Evolutionary conservation across 2,329 filamentous ascomycete genomes (phyloP).

Genomic region (Trichoderma sp.): DNA sequence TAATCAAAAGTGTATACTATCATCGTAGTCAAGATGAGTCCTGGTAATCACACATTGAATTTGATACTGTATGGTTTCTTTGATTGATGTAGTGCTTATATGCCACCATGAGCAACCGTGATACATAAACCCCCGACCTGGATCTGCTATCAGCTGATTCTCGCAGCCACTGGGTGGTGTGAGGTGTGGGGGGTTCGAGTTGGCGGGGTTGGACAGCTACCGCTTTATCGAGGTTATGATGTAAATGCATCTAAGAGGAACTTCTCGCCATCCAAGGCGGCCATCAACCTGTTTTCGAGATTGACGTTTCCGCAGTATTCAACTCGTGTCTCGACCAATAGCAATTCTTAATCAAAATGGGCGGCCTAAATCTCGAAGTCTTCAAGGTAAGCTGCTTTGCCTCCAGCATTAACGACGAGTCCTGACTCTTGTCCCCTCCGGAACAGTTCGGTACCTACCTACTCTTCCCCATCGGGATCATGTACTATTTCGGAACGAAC

Average conservation of each 20-base stretch:
- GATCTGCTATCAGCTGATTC: background rate
- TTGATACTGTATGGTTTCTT: background rate
- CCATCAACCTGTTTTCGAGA: background rate
- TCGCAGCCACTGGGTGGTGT: background rate
- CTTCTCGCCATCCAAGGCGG: background rate
- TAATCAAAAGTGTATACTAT: conserved; percentile 10
- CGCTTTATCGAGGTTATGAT: conserved; percentile 24
- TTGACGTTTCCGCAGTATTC: background rate
- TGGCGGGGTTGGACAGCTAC: conserved; percentile 16
- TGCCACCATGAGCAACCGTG: background rate
- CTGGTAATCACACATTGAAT: background rate
- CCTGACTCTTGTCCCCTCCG: background rate
- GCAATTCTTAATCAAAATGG: conserved; percentile 48
- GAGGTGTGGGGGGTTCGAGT: background rate
- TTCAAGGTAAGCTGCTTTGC: conserved; percentile 68
- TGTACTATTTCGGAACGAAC: conserved; percentile 99
- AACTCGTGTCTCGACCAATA: background rate
- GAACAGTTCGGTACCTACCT: conserved; percentile 93
- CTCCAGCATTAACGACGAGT: background rate
- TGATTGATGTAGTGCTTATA: background rate
- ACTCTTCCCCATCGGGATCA: conserved; percentile 97
- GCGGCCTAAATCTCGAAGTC: conserved; percentile 85
- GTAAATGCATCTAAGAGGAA: conserved; percentile 5
- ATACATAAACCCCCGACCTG: background rate
- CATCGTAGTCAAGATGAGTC: background rate